Conservation (phyloP, 2,329 filamentous ascomycete species). For the Graphilbum ipis-grandicollis region DNA sequence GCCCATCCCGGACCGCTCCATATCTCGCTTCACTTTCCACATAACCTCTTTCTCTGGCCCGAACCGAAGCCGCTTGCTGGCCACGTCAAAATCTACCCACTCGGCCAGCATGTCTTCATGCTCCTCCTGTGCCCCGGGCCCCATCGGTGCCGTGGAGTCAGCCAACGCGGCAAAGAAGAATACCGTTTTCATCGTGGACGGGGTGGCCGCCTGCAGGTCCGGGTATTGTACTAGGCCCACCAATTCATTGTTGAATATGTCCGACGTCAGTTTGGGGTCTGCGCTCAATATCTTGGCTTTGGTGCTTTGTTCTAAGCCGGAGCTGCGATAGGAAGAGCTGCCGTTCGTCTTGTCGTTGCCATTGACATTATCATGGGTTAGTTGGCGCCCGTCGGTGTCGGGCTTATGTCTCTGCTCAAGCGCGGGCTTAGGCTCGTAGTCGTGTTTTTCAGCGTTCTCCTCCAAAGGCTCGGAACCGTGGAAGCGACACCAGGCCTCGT, state of each 20-base stretch:
- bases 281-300: too few species aligned
- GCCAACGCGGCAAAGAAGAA: slow-evolving; percentile 21
- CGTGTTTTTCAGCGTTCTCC: too few species aligned
- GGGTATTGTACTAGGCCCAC: slow-evolving; percentile 19
- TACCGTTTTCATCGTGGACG: slow-evolving; percentile 19
- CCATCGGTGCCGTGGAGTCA: slow-evolving; percentile 6
- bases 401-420: too few species aligned
- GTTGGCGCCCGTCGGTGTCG: too few species aligned
- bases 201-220: slow-evolving; percentile 16
- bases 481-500: too few species aligned
- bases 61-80: slow-evolving; percentile 5
- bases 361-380: too few species aligned
- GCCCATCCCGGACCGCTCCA: slow-evolving; percentile 2
- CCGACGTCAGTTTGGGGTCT: slow-evolving; percentile 13
- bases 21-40: slow-evolving; percentile 6
- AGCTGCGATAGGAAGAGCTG: too few species aligned
- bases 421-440: too few species aligned
- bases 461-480: too few species aligned
- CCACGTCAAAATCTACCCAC: slow-evolving; percentile 6
- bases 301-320: too few species aligned
- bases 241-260: slow-evolving; percentile 18
- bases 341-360: too few species aligned
- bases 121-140: slow-evolving; percentile 6
- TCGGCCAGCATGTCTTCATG: slow-evolving; percentile 8
- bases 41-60: slow-evolving; percentile 4